Conservation (phyloP, 208 protist species). For the Wallacemonas sp. region DNA sequence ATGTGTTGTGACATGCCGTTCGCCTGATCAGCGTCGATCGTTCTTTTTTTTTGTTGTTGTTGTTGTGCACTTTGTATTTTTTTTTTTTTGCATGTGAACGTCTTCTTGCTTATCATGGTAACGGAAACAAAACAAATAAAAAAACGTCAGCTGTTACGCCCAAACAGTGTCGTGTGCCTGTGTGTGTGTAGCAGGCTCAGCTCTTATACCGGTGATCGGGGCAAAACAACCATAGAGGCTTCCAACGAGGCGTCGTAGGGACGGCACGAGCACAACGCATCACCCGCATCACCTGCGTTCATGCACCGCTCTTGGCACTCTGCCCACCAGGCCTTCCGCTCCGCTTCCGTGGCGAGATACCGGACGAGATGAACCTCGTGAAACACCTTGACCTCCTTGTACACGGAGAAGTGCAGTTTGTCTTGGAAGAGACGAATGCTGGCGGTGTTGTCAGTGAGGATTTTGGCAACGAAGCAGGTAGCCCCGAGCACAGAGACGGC, state of each 20-base stretch:
- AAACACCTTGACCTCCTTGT: slow-evolving; percentile 85
- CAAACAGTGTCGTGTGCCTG: no score
- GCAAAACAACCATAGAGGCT: neutral
- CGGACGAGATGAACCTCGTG: slow-evolving; percentile 70
- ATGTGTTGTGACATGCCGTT: no score
- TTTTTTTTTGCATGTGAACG: no score
- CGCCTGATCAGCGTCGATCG: no score
- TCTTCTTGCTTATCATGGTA: no score
- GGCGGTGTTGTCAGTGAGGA: slow-evolving; percentile 69
- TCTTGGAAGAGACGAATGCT: slow-evolving; percentile 77
- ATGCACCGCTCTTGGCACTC: slow-evolving; percentile 28
- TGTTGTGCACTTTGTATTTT: no score
- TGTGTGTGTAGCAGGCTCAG: no score
- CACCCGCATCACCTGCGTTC: no score
- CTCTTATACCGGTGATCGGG: neutral
- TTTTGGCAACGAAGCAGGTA: slow-evolving; percentile 87
- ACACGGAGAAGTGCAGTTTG: slow-evolving; percentile 59
- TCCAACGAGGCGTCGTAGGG: slow-evolving; percentile 8
- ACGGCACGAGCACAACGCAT: no score
- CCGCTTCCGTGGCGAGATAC: slow-evolving; percentile 26
- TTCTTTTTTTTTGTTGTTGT: no score
- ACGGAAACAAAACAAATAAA: no score
- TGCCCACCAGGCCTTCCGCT: slow-evolving; percentile 22
- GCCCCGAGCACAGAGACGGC: slow-evolving; percentile 62
- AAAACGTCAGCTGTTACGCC: no score